A percentile compares a stretch with the other conserved stretches of the same genome.
phyloP scores from a whole-genome alignment of 331 rosid species.

The Quercus lobata region DNA sequence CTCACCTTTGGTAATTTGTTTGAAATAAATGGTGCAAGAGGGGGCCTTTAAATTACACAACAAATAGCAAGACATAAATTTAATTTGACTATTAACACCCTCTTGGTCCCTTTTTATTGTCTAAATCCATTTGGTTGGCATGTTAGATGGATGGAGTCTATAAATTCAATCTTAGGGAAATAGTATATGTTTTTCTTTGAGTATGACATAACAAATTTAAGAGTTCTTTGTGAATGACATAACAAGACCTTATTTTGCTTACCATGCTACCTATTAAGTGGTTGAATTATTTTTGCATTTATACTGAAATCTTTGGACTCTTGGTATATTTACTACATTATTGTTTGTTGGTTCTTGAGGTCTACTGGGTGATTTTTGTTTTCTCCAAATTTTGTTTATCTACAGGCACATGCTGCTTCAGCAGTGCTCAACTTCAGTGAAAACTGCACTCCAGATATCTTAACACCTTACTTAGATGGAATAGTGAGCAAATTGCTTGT shows the following conservation, averaged over 20 bases:
- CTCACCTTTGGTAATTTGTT: not conserved
- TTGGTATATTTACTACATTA: not conserved
- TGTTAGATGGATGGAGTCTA: not conserved
- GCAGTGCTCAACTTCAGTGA: constrained; percentile 99
- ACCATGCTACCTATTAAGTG: not conserved
- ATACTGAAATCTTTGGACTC: not conserved
- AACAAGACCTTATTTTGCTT: not conserved
- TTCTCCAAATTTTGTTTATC: not conserved
- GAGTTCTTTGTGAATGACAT: too few relatives aligned
- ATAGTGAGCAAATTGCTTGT: constrained; percentile 87
- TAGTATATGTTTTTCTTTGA: not conserved
- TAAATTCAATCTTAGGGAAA: not conserved
- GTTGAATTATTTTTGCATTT: not conserved
- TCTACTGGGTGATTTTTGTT: not conserved
- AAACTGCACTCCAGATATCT: constrained; percentile 94
- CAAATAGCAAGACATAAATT: too few relatives aligned
- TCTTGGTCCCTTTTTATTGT: too few relatives aligned
- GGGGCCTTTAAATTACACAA: not conserved
- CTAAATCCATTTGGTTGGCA: not conserved
- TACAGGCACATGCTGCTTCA: constrained; percentile 99
- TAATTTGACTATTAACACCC: too few relatives aligned
- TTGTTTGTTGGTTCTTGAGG: not conserved
- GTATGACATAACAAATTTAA: too few relatives aligned
- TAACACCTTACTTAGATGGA: constrained; percentile 92
- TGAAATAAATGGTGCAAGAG: too few relatives aligned